Conservation (phyloP, 2,329 filamentous ascomycete genomes). For the Ceratocystis cacaofunesta region DNA sequence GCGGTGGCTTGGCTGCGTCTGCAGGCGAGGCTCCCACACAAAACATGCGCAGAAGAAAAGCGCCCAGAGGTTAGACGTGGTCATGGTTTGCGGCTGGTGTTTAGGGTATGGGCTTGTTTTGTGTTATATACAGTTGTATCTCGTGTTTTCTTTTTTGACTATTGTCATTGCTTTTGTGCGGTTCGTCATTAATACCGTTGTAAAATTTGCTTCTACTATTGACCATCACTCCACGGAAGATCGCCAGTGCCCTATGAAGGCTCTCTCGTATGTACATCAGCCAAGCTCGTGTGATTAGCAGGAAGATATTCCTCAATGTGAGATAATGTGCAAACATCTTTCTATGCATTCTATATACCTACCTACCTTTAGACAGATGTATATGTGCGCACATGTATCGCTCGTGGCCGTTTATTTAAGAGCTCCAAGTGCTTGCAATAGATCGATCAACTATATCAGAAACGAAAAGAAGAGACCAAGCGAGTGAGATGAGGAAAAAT, state of each 20-base stretch:
- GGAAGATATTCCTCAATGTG: not conserved
- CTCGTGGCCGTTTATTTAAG: too few relatives aligned
- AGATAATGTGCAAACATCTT: not conserved
- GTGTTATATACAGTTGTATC: constrained; percentile 4
- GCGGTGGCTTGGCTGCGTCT: constrained; percentile 8
- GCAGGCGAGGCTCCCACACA: not conserved
- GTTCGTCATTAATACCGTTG: not conserved
- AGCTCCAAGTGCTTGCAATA: too few relatives aligned
- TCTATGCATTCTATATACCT: too few relatives aligned
- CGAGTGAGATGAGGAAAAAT: not conserved
- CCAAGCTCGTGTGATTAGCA: not conserved
- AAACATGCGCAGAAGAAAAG: constrained; percentile 16
- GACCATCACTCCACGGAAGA: not conserved
- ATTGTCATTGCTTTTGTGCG: not conserved
- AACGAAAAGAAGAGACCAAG: not conserved
- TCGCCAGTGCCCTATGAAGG: not conserved
- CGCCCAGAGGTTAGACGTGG: constrained; percentile 12
- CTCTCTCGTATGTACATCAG: not conserved
- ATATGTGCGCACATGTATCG: too few relatives aligned
- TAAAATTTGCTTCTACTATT: not conserved
- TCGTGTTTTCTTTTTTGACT: not conserved
- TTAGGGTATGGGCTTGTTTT: constrained; percentile 9
- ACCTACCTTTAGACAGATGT: too few relatives aligned
- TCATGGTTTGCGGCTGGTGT: constrained; percentile 6
- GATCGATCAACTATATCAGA: not conserved